Evolutionary conservation across 2,329 filamentous ascomycete genomes (phyloP), one percentile per base, ranked within the genome.

Genomic region (Clathrospora elynae): DNA sequence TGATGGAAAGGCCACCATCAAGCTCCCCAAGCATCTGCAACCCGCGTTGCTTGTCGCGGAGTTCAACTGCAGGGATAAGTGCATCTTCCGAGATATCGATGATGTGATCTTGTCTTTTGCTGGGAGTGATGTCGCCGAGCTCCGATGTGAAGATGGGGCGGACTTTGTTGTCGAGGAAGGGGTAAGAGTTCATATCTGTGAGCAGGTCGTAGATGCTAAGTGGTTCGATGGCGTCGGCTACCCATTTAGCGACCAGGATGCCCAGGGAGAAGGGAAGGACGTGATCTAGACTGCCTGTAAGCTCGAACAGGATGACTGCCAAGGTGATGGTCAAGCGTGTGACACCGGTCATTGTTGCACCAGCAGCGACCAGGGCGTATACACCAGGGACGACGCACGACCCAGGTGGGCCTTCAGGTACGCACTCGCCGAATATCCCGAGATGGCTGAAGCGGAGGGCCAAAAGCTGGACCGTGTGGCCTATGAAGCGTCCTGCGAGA

Each of bases 211-310:
- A 97, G 50, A 99, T 96, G 68, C 90, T 96, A 38, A 90, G 79
- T 11, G 92, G 93, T 70, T 99, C 93, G 36, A 99, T 82, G 3
- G 90, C 91, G 71, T 97, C 93, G 0, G 93, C 91, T 0, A 90
- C 96, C 93, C 93, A 99, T 73, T 99, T 99, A n/a, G 92, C 85
- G 18, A 95, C 90, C 3, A 97, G 77, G 22, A 99, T 90, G 0
- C 89, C 87, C 6, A 99, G 75, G 0, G 91, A 96, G 68, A 97
- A 97, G 0, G 93, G 93, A 8, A 99, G 75, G 3, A 99, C 93
- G 61, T 97, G 95, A 67, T 97, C 89, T 34, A 97, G 77, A 66
- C 90, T 96, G 41, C 93, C 93, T 0, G 93, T 99, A 23, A 99
- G 77, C 69, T 99, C 93, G 58, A 99, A 97, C 1, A 97, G 76